Base-by-base conservation (phyloP, 2,329 filamentous ascomycete genomes). In the Eurotiales sp. region DNA sequence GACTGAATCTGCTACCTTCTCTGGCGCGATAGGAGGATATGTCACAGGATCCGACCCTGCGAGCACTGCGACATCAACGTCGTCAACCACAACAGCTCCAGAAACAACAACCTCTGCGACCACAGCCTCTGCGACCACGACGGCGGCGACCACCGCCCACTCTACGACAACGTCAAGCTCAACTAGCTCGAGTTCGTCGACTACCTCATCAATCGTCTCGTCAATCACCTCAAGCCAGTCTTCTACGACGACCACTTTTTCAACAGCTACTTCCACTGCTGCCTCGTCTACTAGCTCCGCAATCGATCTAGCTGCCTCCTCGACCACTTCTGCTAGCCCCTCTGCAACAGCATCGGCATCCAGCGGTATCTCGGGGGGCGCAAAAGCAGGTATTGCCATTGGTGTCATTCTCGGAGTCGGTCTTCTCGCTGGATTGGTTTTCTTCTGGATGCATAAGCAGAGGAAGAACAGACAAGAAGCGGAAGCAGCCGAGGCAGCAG, bases 301-400 rank as follows among this genome's bases (percentile, higher is more conserved):
- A 27, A 40, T 46, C 34, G 51, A 54, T 14, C 51, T 59, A 34
- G 58, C 62, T 10, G 61, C 62, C 52, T 55, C 63, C 4, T 55
- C 64, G 12, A 42, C 59, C 19, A 36, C 62, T 40, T 41, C 56
- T 25, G 41, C 57, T 23, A 55, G 56, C 6, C 51, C 56, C 3
- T 47, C 47, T 25, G 34, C 57, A 12, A 22, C 46, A 27, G 55
- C 46, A 32, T 56, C 65, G 15, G 54, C 58, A 12, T 64, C 68
- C n/a, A 54, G 55, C 15, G 74, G 73, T 14, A 61, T 78, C 54
- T 69, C 71, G 2, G 63, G 64, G 14, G 73, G 73, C 46, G 75
- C 72, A 25, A 93, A 90, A 70, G 91, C 90, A 39, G 93, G 93
- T 54, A 81, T 96, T 55, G 89, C 86, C 5, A 84, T 96, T 64